Base-by-base conservation (phyloP, 352 stramenopile species). In the Thraustotheca clavata region DNA sequence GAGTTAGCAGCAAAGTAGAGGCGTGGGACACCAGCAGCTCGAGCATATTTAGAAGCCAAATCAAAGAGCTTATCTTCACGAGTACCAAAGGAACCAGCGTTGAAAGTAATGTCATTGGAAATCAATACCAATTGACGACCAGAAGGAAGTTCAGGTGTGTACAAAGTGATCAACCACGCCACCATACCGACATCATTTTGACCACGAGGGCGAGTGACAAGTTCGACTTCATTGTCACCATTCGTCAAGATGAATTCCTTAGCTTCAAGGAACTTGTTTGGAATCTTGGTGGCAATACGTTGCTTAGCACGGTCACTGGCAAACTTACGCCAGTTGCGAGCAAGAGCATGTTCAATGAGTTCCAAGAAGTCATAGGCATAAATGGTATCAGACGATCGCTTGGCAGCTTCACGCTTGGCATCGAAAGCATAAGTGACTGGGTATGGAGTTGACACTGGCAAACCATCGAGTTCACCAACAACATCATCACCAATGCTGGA, bases 141-240 rank as follows among this genome's bases (percentile, higher is more conserved):
- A 57, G 94, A 77, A 16, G 91, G 96, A 78, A 97, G 99, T 82
- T 99, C 96, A 0, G 97, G 93, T 47, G 98, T 99, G 75, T 96
- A 97, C 24, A 99, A 69, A 60, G 86, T 98, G 61, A 99, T 83
- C 61, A 98, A 73, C 98, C 98, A 99, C 26, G 97, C 98, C 59
- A 99, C 96, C 97, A 99, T 99, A 60, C 96, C 97, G 54, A 99
- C 97, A 79, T 98, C 80, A 80, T 99, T 99, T 60, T 94, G 79
- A 49, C 97, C 97, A 33, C 92, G 88, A 16, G 87, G 76, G 40
- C 97, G 85, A 33, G 86, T 73, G 24, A 89, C 77, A 71, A 95
- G 46, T 47, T 48, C 33, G 40, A 62, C 62, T 12, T 18, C 52
- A 34, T 46, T 57, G 49, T 70, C 67, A 67, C 68, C 22, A 20